A percentile compares a stretch with the other conserved stretches of the same genome.
Conservation (phyloP, 805 yeast species). For the Nakazawaea wickerhamii region DNA sequence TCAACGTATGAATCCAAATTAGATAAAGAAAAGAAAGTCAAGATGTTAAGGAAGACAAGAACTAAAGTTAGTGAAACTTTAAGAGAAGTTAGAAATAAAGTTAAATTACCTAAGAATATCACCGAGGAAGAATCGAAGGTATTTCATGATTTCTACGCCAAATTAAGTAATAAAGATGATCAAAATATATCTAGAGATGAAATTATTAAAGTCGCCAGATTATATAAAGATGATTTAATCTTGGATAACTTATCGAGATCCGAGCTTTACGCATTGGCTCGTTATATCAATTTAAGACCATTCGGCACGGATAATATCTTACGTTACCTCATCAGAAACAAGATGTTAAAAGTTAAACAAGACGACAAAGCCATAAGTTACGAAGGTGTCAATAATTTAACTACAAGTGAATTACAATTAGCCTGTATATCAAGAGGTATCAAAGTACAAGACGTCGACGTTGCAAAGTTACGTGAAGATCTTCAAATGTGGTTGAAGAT, state of each 20-base stretch:
- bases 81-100: slow-evolving; percentile 44
- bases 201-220: slow-evolving; percentile 71
- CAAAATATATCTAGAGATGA: slow-evolving; percentile 58
- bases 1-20: slow-evolving; percentile 75
- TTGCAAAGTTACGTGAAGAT: slow-evolving; percentile 72
- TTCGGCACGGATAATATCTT: slow-evolving; percentile 87
- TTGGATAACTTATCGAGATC: slow-evolving; percentile 89
- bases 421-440: slow-evolving; percentile 96
- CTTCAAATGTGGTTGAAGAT: slow-evolving; percentile 82
- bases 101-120: slow-evolving; percentile 41
- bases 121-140: slow-evolving; percentile 43
- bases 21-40: slow-evolving; percentile 51
- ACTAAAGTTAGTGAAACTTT: slow-evolving; percentile 50
- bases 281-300: slow-evolving; percentile 84
- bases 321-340: slow-evolving; percentile 87
- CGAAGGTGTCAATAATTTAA: slow-evolving; percentile 82
- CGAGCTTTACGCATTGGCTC: slow-evolving; percentile 87
- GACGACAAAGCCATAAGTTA: slow-evolving; percentile 89
- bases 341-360: slow-evolving; percentile 77
- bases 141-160: slow-evolving; percentile 45
- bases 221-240: slow-evolving; percentile 90
- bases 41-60: slow-evolving; percentile 53
- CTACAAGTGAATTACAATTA: slow-evolving; percentile 75
- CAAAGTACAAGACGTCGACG: slow-evolving; percentile 69
- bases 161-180: slow-evolving; percentile 57